Percentiles rank a stretch among this genome's conserved stretches.
Conservation (phyloP, 805 yeast species). For the Saturnispora quitensis region DNA sequence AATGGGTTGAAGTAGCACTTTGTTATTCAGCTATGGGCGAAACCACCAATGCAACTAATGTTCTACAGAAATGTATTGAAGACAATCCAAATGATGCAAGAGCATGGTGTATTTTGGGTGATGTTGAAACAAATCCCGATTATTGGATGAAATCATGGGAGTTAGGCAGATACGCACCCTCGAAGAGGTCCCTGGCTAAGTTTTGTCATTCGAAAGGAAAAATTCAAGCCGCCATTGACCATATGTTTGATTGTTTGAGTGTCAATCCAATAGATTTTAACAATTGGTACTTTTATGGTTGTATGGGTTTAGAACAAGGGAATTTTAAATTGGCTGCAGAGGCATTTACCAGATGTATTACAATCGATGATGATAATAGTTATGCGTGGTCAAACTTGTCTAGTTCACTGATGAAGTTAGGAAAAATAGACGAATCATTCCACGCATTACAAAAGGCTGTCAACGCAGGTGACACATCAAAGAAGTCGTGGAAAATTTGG, state of each 20-base stretch:
- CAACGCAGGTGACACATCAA: conserved; percentile 51
- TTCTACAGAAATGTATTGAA: conserved; percentile 41
- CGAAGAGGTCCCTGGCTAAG: conserved; percentile 74
- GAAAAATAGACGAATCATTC: conserved; percentile 69
- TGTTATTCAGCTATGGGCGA: conserved; percentile 85
- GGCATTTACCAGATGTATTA: conserved; percentile 85
- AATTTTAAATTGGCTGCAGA: conserved; percentile 75
- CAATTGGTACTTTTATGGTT: conserved; percentile 90
- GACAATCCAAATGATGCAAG: conserved; percentile 69
- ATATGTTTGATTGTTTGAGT: conserved; percentile 65
- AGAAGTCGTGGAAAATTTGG: conserved; percentile 82
- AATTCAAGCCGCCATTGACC: conserved; percentile 45
- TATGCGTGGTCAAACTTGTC: conserved; percentile 91
- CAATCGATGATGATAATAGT: conserved; percentile 71
- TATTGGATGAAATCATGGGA: conserved; percentile 87
- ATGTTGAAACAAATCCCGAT: conserved; percentile 63
- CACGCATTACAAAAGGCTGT: conserved; percentile 78
- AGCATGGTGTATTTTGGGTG: conserved; percentile 79
- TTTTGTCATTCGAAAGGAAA: conserved; percentile 52
- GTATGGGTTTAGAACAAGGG: conserved; percentile 68
- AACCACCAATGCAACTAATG: conserved; percentile 55
- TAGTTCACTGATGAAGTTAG: conserved; percentile 58
- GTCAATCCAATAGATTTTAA: conserved; percentile 67
- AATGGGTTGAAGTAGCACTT: conserved; percentile 77
- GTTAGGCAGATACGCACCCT: conserved; percentile 69